Evolutionary conservation across 495 filamentous ascomycete genomes (phyloP).

Genomic region (Tuber calosporum): DNA sequence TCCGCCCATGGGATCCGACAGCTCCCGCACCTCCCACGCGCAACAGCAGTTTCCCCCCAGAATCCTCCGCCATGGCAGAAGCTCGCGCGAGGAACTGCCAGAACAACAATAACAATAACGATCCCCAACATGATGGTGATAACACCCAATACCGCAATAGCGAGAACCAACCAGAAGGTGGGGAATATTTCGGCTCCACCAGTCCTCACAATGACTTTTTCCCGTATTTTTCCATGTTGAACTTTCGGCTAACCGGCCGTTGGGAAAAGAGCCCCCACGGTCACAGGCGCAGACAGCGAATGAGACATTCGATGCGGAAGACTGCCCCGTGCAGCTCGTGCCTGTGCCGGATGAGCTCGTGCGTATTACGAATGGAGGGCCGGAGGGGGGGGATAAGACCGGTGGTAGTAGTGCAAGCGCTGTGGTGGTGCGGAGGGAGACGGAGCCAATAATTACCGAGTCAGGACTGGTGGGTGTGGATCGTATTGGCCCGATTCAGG

Average conservation of each 20-base stretch:
- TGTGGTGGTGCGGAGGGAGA: background rate
- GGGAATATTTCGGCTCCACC: background rate
- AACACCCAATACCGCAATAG: background rate
- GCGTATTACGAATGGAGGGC: background rate
- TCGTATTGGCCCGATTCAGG: constrained; percentile 3
- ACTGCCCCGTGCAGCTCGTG: background rate
- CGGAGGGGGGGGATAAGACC: background rate
- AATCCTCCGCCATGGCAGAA: background rate
- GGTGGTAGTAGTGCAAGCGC: background rate
- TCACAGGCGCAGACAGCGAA: background rate
- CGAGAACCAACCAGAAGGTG: background rate
- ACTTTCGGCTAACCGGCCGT: background rate
- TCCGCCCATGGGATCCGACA: background rate
- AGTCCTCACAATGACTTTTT: background rate
- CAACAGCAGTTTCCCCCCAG: background rate
- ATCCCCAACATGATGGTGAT: background rate
- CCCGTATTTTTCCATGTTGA: background rate
- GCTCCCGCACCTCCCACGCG: background rate
- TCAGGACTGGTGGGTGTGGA: background rate
- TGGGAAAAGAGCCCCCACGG: background rate
- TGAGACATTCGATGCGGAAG: background rate
- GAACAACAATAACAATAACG: background rate
- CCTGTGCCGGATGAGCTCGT: background rate
- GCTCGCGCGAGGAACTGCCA: background rate
- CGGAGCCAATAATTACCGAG: background rate